Percentiles rank a stretch among this genome's conserved stretches.
phyloP scores from a whole-genome alignment of 257 asterid species.

The Leonotis leonurus region DNA sequence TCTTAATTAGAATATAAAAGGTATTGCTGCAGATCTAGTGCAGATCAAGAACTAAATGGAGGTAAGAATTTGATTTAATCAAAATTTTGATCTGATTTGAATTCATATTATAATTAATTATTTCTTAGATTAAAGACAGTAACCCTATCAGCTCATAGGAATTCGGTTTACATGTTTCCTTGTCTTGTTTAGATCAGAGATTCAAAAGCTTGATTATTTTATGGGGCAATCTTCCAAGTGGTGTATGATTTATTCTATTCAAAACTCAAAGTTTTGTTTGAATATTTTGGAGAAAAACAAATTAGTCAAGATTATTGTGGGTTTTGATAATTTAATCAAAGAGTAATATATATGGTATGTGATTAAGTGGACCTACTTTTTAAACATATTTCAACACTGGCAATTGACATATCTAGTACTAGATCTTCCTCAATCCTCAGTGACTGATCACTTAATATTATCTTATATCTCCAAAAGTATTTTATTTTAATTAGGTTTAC shows the following conservation, averaged over 20 bases:
- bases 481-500: background rate
- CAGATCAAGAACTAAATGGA: background rate
- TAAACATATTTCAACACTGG: constrained; percentile 5
- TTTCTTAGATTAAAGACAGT: background rate
- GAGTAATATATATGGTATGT: background rate
- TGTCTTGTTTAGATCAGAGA: constrained; percentile 17
- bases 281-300: background rate
- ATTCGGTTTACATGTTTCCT: constrained; percentile 18
- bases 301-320: background rate
- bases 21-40: too few species aligned
- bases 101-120: background rate
- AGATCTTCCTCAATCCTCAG: background rate
- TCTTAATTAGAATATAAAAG: too few species aligned
- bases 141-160: constrained; percentile 10
- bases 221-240: constrained; percentile 14
- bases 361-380: constrained; percentile 17
- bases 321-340: background rate
- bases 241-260: background rate
- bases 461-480: background rate
- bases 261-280: constrained; percentile 3
- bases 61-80: constrained; percentile 1
- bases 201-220: constrained; percentile 21
- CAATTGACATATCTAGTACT: background rate
- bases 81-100: background rate
- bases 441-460: background rate